Evolutionary conservation across 345 rosid genomes (phyloP).

Genomic region (Geranium brycei): DNA sequence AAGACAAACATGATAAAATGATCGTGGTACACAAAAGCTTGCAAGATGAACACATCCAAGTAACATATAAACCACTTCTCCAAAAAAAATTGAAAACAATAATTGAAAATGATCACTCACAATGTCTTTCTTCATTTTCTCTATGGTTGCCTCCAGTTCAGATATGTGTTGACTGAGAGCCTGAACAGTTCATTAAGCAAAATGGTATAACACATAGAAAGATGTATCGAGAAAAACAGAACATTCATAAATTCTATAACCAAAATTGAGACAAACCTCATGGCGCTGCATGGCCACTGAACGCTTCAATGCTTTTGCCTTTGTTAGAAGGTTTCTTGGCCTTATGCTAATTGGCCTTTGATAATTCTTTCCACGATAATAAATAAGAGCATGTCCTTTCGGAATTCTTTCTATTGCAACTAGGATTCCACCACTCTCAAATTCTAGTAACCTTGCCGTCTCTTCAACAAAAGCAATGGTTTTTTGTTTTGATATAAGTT

Average conservation of each 20-base stretch:
- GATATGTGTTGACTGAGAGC: slow-evolving; percentile 90
- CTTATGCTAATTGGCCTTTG: slow-evolving; percentile 69
- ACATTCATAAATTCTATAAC: not conserved
- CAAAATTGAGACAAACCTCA: slow-evolving; percentile 42
- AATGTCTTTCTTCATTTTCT: slow-evolving; percentile 64
- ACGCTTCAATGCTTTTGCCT: slow-evolving; percentile 91
- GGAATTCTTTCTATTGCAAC: slow-evolving; percentile 86
- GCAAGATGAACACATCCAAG: not conserved
- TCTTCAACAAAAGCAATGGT: slow-evolving; percentile 85
- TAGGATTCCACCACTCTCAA: slow-evolving; percentile 90
- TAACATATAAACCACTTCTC: not conserved
- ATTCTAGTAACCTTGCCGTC: slow-evolving; percentile 79
- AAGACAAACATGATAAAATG: not conserved
- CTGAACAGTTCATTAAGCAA: slow-evolving; percentile 28
- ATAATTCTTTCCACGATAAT: slow-evolving; percentile 92
- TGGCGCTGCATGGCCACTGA: slow-evolving; percentile 94
- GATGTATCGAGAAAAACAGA: not conserved
- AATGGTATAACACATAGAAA: not conserved
- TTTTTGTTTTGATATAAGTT: slow-evolving; percentile 87
- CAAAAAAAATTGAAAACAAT: not conserved
- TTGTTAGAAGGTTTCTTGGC: slow-evolving; percentile 89
- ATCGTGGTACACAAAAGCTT: not conserved
- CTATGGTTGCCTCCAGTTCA: slow-evolving; percentile 64
- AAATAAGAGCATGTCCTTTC: slow-evolving; percentile 86
- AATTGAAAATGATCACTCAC: slow-evolving; percentile 27